These are phyloP conservation scores for Triangularia verruculosa DNA, from an alignment of 2,329 filamentous ascomycete genomes.

Conservation along the genomic window DNA sequence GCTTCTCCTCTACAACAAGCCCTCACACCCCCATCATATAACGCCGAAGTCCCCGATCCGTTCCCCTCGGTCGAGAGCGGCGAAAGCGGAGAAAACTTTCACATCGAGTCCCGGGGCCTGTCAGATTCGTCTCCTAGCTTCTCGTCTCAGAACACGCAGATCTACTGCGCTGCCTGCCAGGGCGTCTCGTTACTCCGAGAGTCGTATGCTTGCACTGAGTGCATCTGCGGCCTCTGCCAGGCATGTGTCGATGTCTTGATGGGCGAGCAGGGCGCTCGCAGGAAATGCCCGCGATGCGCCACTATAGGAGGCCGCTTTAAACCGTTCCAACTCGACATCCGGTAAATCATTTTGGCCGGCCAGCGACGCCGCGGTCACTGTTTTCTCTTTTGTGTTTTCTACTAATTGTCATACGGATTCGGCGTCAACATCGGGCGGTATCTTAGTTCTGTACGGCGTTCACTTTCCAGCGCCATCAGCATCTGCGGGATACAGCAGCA, in stretches of 20 bases:
- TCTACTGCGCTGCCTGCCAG: conserved; percentile 88
- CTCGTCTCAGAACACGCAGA: conserved; percentile 73
- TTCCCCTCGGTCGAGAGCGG: conserved; percentile 87
- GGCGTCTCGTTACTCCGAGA: conserved; percentile 73
- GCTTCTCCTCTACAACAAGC: conserved; percentile 89
- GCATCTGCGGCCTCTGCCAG: conserved; percentile 88
- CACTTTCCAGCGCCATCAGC: not conserved
- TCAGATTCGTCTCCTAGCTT: conserved; percentile 71
- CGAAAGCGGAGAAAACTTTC: conserved; percentile 68
- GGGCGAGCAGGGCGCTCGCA: conserved; percentile 69
- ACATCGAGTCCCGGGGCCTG: conserved; percentile 64
- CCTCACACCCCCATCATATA: conserved; percentile 76
- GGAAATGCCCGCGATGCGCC: conserved; percentile 76
- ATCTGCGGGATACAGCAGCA: not conserved
- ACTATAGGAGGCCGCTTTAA: conserved; percentile 79
- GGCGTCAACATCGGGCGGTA: not conserved
- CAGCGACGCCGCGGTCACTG: not conserved
- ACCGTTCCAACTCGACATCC: conserved; percentile 77
- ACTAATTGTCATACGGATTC: not conserved
- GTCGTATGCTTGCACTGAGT: conserved; percentile 92
- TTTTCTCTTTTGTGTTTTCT: not conserved
- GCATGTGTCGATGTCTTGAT: conserved; percentile 81
- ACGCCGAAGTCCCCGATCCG: conserved; percentile 66
- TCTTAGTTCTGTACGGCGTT: not conserved
- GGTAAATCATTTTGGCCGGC: conserved; percentile 17